Conservation (phyloP, 257 asterid species). For the Orobanche coerulescens region DNA sequence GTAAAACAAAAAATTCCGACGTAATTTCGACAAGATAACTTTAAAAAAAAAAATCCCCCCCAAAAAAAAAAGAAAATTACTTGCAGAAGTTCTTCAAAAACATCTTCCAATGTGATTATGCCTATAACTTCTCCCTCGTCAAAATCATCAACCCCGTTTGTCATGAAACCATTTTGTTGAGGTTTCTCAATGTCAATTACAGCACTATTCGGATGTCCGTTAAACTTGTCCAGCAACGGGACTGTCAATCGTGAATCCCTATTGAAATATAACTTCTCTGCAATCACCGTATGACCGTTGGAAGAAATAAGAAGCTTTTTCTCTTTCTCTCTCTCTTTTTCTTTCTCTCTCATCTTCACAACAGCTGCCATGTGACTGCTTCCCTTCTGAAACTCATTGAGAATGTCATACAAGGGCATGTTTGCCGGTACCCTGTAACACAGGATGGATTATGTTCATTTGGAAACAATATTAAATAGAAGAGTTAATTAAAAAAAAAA, state of each 20-base stretch:
- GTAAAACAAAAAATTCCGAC: too few species aligned
- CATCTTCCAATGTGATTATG: slow-evolving; percentile 94
- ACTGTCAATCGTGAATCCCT: slow-evolving; percentile 39
- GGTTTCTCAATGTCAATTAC: slow-evolving; percentile 51
- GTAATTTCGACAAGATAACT: not conserved
- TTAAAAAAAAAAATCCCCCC: too few species aligned
- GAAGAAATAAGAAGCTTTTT: slow-evolving; percentile 5
- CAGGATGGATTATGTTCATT: slow-evolving; percentile 13
- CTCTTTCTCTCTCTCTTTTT: slow-evolving; percentile 32
- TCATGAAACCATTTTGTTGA: slow-evolving; percentile 36
- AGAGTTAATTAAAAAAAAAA: not conserved
- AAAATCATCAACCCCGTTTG: slow-evolving; percentile 36
- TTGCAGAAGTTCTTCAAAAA: slow-evolving; percentile 95
- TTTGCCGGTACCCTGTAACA: slow-evolving; percentile 77
- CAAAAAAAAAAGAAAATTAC: slow-evolving; percentile 30
- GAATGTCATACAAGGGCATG: slow-evolving; percentile 95
- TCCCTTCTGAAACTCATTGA: slow-evolving; percentile 94
- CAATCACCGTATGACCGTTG: slow-evolving; percentile 23
- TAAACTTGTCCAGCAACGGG: slow-evolving; percentile 47
- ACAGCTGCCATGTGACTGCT: slow-evolving; percentile 99
- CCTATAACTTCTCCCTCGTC: slow-evolving; percentile 95
- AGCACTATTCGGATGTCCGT: slow-evolving; percentile 31
- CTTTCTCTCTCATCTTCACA: slow-evolving; percentile 62
- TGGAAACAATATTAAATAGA: slow-evolving; percentile 1
- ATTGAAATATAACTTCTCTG: slow-evolving; percentile 22